Conservation (phyloP, 202 grass and related monocot genomes). For the Brachypodium distachyon region DNA sequence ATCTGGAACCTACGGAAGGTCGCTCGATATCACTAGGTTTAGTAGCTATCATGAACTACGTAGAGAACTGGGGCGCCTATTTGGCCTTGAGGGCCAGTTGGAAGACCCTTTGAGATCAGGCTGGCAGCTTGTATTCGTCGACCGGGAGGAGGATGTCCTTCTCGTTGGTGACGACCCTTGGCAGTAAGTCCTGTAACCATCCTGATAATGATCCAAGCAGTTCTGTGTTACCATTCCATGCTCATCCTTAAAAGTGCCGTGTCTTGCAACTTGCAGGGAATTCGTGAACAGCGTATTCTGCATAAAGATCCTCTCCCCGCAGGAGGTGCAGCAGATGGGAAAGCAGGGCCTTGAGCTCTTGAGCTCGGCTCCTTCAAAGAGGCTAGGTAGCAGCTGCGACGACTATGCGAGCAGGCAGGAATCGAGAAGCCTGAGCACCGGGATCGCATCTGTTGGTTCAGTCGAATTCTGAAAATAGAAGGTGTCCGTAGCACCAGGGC, state of each 20-base stretch:
- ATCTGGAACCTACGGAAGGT: constrained; percentile 86
- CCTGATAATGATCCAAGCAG: neutral
- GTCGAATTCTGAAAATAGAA: constrained; percentile 69
- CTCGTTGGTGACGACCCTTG: constrained; percentile 94
- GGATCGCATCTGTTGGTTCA: constrained; percentile 64
- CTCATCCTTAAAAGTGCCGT: neutral
- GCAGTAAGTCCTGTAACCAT: constrained; percentile 50
- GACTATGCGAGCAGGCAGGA: constrained; percentile 64
- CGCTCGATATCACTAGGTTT: constrained; percentile 88
- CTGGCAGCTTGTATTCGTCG: constrained; percentile 99
- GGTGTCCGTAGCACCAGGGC: neutral
- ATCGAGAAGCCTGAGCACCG: constrained; percentile 64
- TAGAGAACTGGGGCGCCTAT: constrained; percentile 79
- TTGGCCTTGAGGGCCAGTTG: constrained; percentile 93
- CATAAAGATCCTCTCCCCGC: constrained; percentile 95
- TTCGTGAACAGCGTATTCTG: constrained; percentile 82
- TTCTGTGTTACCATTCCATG: neutral
- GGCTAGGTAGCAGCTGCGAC: constrained; percentile 55
- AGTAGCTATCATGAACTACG: constrained; percentile 76
- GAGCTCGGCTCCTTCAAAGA: constrained; percentile 45
- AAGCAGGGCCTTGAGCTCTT: constrained; percentile 66
- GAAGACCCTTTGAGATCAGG: constrained; percentile 99
- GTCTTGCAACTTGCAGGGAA: constrained; percentile 42
- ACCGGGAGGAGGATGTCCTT: constrained; percentile 88
- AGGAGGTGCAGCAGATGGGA: constrained; percentile 95